phyloP scores from a whole-genome alignment of 2,329 filamentous ascomycete genomes.

The Apiospora rasikravindrae region DNA sequence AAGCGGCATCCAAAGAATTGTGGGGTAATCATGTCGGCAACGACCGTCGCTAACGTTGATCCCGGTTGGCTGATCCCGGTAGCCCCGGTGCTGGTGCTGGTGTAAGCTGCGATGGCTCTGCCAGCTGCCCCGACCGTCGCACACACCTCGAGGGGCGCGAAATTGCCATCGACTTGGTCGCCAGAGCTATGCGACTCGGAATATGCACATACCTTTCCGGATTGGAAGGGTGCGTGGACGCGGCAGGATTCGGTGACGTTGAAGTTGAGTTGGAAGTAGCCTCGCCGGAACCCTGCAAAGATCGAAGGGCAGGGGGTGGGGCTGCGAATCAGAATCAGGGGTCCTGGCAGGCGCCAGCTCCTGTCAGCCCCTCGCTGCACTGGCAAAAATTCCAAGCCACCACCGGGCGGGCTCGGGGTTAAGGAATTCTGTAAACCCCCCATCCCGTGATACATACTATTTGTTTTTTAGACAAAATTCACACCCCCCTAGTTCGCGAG shows the following conservation, averaged over 20 bases:
- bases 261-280: constrained; percentile 10
- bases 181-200: not conserved
- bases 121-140: not conserved
- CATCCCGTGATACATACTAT: not conserved
- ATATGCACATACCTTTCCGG: not conserved
- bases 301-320: not conserved
- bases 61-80: constrained; percentile 13
- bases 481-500: not conserved
- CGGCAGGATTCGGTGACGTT: not conserved
- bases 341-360: constrained; percentile 5
- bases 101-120: not conserved
- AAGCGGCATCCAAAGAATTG: constrained; percentile 3
- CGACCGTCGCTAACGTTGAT: constrained; percentile 1
- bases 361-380: constrained; percentile 2
- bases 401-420: not conserved
- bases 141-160: not conserved
- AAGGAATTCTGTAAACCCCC: constrained; percentile 7
- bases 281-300: not conserved
- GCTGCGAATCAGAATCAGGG: not conserved
- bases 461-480: not conserved
- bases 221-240: not conserved
- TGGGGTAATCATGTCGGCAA: constrained; percentile 6
- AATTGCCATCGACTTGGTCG: not conserved
- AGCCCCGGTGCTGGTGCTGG: constrained; percentile 1
- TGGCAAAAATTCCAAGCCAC: not conserved